Evolutionary conservation across 139 green algal species (phyloP).

Genomic region (Mychonastes homosphaera): DNA sequence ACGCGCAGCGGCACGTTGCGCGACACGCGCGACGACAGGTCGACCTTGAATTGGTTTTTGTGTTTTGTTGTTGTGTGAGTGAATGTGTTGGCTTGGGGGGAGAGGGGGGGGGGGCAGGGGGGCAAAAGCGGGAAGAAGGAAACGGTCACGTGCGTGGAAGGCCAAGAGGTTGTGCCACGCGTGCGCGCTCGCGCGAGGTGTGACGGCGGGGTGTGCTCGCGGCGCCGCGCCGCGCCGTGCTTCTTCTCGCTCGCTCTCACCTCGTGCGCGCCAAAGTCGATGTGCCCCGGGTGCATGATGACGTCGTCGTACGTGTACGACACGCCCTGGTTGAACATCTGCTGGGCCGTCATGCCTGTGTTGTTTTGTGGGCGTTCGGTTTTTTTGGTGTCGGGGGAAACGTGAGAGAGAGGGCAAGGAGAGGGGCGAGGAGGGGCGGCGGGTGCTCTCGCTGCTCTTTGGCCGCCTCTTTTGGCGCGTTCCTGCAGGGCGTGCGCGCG

Average conservation of each 20-base stretch:
- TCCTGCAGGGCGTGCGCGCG: too few species aligned
- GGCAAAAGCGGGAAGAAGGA: neutral
- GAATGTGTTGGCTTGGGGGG: too few species aligned
- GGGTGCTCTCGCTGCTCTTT: too few species aligned
- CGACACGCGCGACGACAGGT: conserved; percentile 69
- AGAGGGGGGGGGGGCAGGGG: neutral
- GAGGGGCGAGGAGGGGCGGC: too few species aligned
- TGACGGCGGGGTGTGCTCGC: neutral
- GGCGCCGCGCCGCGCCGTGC: too few species aligned
- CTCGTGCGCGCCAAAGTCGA: conserved; percentile 89
- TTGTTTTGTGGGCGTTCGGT: too few species aligned
- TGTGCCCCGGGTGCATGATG: conserved; percentile 96
- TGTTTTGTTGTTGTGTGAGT: neutral
- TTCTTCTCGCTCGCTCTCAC: conserved; percentile 32
- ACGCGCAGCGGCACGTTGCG: conserved; percentile 73
- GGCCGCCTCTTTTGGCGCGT: too few species aligned
- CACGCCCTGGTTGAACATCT: conserved; percentile 73
- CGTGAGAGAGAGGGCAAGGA: too few species aligned
- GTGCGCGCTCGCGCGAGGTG: neutral
- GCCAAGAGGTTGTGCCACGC: too few species aligned
- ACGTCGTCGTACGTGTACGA: conserved; percentile 98
- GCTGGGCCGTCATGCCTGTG: conserved; percentile 48
- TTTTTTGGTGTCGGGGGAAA: too few species aligned
- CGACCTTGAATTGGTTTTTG: conserved; percentile 48
- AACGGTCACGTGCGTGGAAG: too few species aligned